Base-by-base conservation (phyloP, 352 stramenopile species). In the Phytophthora pisi region DNA sequence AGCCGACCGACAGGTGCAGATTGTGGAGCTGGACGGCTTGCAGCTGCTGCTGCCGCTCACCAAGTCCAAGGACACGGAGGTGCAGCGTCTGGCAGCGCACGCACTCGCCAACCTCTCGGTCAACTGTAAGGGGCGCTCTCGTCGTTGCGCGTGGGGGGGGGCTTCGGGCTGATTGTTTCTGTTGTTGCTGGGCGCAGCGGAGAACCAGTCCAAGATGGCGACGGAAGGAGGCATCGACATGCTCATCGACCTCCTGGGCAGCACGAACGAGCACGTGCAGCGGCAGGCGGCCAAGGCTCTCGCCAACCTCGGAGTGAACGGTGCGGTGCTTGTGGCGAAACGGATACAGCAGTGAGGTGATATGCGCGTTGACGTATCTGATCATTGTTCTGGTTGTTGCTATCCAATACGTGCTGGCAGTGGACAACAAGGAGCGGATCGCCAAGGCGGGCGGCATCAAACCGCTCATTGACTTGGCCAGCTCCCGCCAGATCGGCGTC, bases 171-270 rank as follows among this genome's bases (percentile, higher is more conserved):
- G 50, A n/a, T 16, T 45, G 11, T 1, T 56, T 10, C n/a, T 6
- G 16, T 31, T 13, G 5, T 28, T 49, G 34, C 45, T 30, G 51
- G 10, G 11, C 28, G 18, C 61, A 97, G 91, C 89, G 16, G 91
- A 98, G 54, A 98, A 98, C 61, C 95, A 98, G 78, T 91, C 88
- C 51, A 89, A 91, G 62, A 98, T 98, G 91, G 93, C 94, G 40
- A 92, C 90, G 6, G 90, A 98, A 51, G 94, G 93, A 53, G 94
- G 91, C 28, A 96, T 98, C 58, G 92, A 98, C 63, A 97, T 98
- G 86, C 77, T 98, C 24, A 95, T 98, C 50, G 77, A 93, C 38
- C 78, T 98, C n/a, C 72, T 98, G 18, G 67, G 79, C 26, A 96
- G 76, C 53, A 61, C 70, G 11, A 93, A 95, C 54, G 87, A 97